Base-by-base conservation (phyloP, 192 early-diverging fungal species). In the Coemansia guatemalensis region DNA sequence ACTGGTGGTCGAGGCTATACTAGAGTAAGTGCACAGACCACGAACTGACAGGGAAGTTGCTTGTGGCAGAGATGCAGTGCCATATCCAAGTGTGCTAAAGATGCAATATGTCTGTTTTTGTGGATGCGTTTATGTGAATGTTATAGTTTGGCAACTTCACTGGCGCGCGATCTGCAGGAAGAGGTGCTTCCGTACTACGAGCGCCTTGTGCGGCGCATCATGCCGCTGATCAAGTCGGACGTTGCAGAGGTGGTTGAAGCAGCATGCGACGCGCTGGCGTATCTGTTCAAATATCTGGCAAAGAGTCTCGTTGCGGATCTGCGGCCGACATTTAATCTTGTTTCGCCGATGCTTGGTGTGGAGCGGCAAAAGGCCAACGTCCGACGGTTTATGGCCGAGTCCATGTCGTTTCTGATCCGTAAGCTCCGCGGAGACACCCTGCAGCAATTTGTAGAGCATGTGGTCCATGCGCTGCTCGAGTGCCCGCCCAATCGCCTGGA, bases 141-240 rank as follows among this genome's bases (percentile, higher is more conserved):
- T 17, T 65, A 41, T 79, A 79, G 91, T 58, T 71, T 99, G 60
- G 81, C 87, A 0, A 88, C 88, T n/a, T 83, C 90, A 25, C 76
- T 99, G 51, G 89, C 92, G 12, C 88, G 85, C 56, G 97, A 99
- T 76, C 77, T 99, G n/a, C 91, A 95, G 75, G 89, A 89, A 5
- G 96, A 98, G 64, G 86, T 96, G 20, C 89, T 88, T 64, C 87
- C 88, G 24, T 88, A 91, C 71, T 93, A 90, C 63, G 83, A 83
- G 33, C 55, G 75, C 8, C 60, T 98, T n/a, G 74, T 94, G 35
- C 60, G 61, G 11, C 77, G 81, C 6, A 88, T 97, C 29, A 56
- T 84, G 64, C 88, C 82, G 21, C 66, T 92, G 18, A 86, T 94
- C 54, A 83, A 87, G 20, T 75, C 78, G 6, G 77, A 85, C 44